Evolutionary conservation across 2,329 filamentous ascomycete genomes (phyloP).

Genomic region (Botrytis tulipae): DNA sequence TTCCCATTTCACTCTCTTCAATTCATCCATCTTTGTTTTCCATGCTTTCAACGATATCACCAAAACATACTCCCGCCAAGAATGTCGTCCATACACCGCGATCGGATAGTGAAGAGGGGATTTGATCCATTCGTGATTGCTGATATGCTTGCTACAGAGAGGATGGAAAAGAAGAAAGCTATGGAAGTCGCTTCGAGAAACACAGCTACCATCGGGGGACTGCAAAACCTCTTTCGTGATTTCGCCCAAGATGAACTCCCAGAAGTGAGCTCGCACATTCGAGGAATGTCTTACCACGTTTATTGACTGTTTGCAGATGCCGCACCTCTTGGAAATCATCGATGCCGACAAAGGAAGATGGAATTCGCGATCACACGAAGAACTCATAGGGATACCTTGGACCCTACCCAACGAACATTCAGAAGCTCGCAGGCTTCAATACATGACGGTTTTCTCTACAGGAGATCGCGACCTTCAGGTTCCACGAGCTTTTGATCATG

Average conservation of each 20-base stretch:
- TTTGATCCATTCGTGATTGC: not conserved
- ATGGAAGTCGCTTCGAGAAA: constrained; percentile 4
- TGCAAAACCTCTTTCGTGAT: constrained; percentile 6
- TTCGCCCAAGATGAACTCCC: constrained; percentile 18
- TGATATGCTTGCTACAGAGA: not conserved
- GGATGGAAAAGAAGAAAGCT: constrained; percentile 14
- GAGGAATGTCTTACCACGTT: not conserved
- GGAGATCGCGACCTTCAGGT: constrained; percentile 33
- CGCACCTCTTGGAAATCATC: constrained; percentile 17
- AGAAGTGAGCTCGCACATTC: constrained; percentile 15
- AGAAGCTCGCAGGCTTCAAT: constrained; percentile 37
- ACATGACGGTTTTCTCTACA: constrained; percentile 36
- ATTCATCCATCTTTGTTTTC: not conserved
- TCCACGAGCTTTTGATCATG: constrained; percentile 35
- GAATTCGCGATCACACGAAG: constrained; percentile 20
- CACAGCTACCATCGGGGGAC: constrained; percentile 8
- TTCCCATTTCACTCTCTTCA: not conserved
- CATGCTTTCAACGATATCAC: not conserved
- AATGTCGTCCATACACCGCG: constrained; percentile 6
- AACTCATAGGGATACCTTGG: constrained; percentile 26
- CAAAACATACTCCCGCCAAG: not conserved
- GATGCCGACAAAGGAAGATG: constrained; percentile 8
- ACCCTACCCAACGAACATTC: constrained; percentile 35
- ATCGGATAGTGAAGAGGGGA: not conserved
- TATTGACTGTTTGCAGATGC: constrained; percentile 14